Base-by-base conservation (phyloP, 1,139 yeast genomes). In the Geotrichum citri-aurantii region DNA sequence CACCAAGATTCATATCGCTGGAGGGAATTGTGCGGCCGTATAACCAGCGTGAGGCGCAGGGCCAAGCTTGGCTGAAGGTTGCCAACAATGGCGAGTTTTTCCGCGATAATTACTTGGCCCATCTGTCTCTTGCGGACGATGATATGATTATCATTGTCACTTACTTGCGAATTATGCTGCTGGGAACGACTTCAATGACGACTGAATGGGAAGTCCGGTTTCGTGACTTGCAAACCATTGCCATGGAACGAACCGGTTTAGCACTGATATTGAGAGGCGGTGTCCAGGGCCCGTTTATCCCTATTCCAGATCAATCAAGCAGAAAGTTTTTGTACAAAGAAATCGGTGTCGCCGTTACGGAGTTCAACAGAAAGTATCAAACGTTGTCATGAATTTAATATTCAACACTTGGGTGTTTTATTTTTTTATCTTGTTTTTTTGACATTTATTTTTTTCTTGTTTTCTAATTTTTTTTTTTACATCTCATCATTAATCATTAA, bases 11-110 rank as follows among this genome's bases (percentile, higher is more conserved):
- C 65, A 79, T 93, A 52, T 81, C 86, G 17, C 79, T 79, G 56
- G 91, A 88, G 66, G 84, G 86, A 8, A 79, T 90, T 3, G 81
- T 92, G 19, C 77, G 85, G 46, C 87, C 95, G 0, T 95, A 81
- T 71, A 81, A 86, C n/a, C 83, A 82, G 64, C 77, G 95, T 58
- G 97, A 90, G 65, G 88, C 98, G 0, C 95, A 91, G 65, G 99
- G 99, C 3, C 97, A 93, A 70, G 88, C 80, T 67, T 90, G 98
- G 95, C 78, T 93, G 62, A 91, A 89, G 72, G 79, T 84, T 10
- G 82, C 89, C 31, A 88, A 88, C 69, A 95, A 95, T 54, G 98
- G 97, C 1, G 75, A 80, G 52, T 89, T 77, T 68, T 81, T 83
- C 64, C 77, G 79, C 59, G 97, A 93, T 66, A 77, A 77, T 40